phyloP scores from a whole-genome alignment of 2,329 filamentous ascomycete genomes.

The Ascomycota sp. region DNA sequence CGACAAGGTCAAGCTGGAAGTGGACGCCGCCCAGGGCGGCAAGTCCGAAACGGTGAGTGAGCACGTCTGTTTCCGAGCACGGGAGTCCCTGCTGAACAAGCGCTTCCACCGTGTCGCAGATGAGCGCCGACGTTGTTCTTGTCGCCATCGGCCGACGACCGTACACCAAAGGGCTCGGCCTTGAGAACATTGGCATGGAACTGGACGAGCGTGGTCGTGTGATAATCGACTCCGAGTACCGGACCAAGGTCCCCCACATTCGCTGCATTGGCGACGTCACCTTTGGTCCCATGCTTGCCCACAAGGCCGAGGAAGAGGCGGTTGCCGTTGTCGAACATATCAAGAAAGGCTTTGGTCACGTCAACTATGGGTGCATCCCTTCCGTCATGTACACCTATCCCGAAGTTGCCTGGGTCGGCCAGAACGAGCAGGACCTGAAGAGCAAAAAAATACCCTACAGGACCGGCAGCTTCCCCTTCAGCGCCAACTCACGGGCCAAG shows the following conservation, averaged over 20 bases:
- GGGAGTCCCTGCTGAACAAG: no score
- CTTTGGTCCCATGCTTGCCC: slow-evolving; percentile 95
- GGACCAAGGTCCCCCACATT: slow-evolving; percentile 93
- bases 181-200: slow-evolving; percentile 87
- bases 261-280: slow-evolving; percentile 91
- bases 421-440: slow-evolving; percentile 94
- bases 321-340: slow-evolving; percentile 93
- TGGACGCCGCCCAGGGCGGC: slow-evolving; percentile 89
- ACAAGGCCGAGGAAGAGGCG: slow-evolving; percentile 97
- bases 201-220: slow-evolving; percentile 84
- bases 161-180: slow-evolving; percentile 76
- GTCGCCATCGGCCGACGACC: slow-evolving; percentile 92
- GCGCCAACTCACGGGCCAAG: slow-evolving; percentile 95
- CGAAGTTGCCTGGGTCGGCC: slow-evolving; percentile 95
- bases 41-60: slow-evolving; percentile 68
- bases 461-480: slow-evolving; percentile 87
- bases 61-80: no score
- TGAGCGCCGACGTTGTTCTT: slow-evolving; percentile 87
- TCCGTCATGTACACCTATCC: slow-evolving; percentile 99
- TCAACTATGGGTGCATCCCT: slow-evolving; percentile 96
- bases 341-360: slow-evolving; percentile 92
- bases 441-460: slow-evolving; percentile 77
- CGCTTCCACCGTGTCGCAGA: slow-evolving; percentile 23
- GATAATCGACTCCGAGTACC: slow-evolving; percentile 96
- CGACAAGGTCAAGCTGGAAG: slow-evolving; percentile 57